Conservation (phyloP, 2,329 filamentous ascomycete species). For the Nemania sp. region DNA sequence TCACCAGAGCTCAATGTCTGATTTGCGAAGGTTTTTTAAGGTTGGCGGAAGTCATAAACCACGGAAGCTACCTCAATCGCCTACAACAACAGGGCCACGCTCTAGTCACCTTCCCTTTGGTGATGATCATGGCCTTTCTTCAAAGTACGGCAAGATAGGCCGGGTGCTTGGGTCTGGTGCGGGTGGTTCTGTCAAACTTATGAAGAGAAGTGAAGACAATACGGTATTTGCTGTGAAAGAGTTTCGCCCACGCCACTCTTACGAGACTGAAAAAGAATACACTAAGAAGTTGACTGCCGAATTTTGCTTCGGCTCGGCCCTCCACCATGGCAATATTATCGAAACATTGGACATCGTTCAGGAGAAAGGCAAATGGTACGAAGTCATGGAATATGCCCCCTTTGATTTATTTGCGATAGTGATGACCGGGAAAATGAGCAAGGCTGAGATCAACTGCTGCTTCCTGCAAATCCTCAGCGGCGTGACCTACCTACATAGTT, state of each 20-base stretch:
- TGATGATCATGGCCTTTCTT: slow-evolving; percentile 89
- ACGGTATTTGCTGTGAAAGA: slow-evolving; percentile 98
- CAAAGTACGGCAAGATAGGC: slow-evolving; percentile 95
- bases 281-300: slow-evolving; percentile 98
- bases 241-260: slow-evolving; percentile 89
- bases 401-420: slow-evolving; percentile 97
- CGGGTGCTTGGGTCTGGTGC: slow-evolving; percentile 94
- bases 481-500: slow-evolving; percentile 92
- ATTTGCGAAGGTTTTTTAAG: slow-evolving; percentile 97
- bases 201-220: slow-evolving; percentile 92
- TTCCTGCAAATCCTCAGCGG: slow-evolving; percentile 96
- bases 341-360: slow-evolving; percentile 97
- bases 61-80: slow-evolving; percentile 72
- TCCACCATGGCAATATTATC: slow-evolving; percentile 98
- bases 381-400: slow-evolving; percentile 99
- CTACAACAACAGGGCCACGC: slow-evolving; percentile 65
- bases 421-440: slow-evolving; percentile 97
- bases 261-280: slow-evolving; percentile 95
- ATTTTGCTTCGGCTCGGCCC: slow-evolving; percentile 95
- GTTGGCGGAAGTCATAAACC: slow-evolving; percentile 77
- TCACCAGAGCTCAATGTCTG: slow-evolving; percentile 86
- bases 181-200: slow-evolving; percentile 90
- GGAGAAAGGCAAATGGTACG: slow-evolving; percentile 94
- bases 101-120: slow-evolving; percentile 82
- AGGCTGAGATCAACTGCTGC: slow-evolving; percentile 89